Base-by-base conservation (phyloP, 1,139 yeast species). In the Kluyveromyces sp. region DNA sequence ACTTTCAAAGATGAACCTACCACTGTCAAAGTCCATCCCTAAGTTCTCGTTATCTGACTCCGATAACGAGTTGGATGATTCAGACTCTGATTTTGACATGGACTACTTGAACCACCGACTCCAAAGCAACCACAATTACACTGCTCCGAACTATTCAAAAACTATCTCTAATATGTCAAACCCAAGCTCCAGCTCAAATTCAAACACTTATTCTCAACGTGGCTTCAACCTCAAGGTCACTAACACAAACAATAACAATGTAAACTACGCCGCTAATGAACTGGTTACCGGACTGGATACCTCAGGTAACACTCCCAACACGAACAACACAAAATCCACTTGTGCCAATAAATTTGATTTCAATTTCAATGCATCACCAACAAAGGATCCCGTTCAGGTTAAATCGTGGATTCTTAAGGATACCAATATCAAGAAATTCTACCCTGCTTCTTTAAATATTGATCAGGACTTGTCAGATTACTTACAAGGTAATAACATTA, bases 401-500 rank as follows among this genome's bases (percentile, higher is more conserved):
- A 33, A 35, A 18, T 40, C 40, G 11, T 42, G 45, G 45, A 40
- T 37, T 8, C 36, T 42, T 20, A 20, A 30, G 19, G 33, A 35
- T 16, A 37, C 45, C 8, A 42, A 42, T 22, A 30, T 42, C n/a
- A 26, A 25, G 15, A 19, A 36, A 13, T 42, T 42, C 26, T 22
- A 33, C 15, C 33, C 33, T 8, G 7, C 39, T 3, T 19, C 46
- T n/a, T 18, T 47, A 11, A 46, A 42, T 13, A 38, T 49, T 16
- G 54, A 49, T 29, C 36, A 39, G 13, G 53, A 47, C 22, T 37
- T 54, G 6, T 46, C 43, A 19, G 46, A 46, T 3, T 53, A 52
- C 39, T 42, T 56, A 33, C 51, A 50, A 18, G 57, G 55, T 18
- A 51, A 52, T 39, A 58, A 60, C 41, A 58, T 60, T 33, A 55